Conservation (phyloP, 441 rosid species). For the Jatropha multifida region DNA sequence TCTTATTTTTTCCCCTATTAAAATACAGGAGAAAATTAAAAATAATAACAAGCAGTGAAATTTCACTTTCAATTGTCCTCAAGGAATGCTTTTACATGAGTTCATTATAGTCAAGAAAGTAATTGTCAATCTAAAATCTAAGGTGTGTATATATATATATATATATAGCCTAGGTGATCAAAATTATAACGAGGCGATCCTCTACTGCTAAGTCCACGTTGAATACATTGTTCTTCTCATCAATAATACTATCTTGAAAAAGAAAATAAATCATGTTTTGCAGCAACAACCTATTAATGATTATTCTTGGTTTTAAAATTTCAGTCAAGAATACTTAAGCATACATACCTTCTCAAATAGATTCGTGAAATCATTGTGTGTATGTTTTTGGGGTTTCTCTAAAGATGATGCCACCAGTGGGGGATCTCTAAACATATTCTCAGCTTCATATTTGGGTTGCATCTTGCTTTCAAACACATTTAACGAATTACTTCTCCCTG, state of each 20-base stretch:
- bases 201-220: background rate
- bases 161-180: no score
- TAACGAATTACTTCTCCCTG: conserved; percentile 23
- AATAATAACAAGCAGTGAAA: background rate
- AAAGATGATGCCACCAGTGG: conserved; percentile 14
- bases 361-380: conserved; percentile 28
- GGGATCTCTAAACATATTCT: conserved; percentile 20
- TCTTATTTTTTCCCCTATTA: background rate
- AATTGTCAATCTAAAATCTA: background rate
- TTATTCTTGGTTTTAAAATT: background rate
- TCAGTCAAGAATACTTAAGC: background rate
- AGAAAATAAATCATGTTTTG: background rate
- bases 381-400: conserved; percentile 25
- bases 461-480: conserved; percentile 28
- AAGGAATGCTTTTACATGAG: background rate
- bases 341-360: conserved; percentile 38
- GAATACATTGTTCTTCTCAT: background rate
- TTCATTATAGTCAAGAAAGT: background rate
- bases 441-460: conserved; percentile 22
- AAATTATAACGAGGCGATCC: background rate
- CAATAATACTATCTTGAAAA: background rate
- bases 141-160: no score
- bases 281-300: background rate
- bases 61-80: background rate
- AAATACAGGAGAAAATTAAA: background rate